phyloP scores from a whole-genome alignment of 345 rosid genomes.

The Anastatica hierochuntica region DNA sequence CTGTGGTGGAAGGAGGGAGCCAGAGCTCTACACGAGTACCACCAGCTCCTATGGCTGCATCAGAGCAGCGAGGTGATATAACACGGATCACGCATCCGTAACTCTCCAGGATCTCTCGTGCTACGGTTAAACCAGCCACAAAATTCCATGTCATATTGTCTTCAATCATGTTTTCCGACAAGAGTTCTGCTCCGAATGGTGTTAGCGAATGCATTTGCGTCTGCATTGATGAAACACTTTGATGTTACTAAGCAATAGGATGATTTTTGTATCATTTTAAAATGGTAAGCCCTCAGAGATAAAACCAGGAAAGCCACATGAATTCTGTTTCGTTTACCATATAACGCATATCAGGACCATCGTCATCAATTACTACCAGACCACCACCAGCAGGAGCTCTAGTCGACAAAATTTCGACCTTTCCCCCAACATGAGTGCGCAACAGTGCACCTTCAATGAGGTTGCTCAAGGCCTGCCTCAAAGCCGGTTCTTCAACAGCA shows the following conservation, averaged over 20 bases:
- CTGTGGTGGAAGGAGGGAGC: constrained; percentile 52
- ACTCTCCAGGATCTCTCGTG: constrained; percentile 84
- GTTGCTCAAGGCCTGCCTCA: constrained; percentile 89
- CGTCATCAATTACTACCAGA: constrained; percentile 73
- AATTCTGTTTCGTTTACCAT: constrained; percentile 50
- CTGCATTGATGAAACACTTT: constrained; percentile 33
- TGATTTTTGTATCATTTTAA: not conserved
- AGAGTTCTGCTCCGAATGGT: constrained; percentile 75
- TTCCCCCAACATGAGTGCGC: constrained; percentile 79
- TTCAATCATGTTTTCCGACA: constrained; percentile 64
- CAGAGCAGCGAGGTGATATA: constrained; percentile 55
- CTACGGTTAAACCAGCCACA: constrained; percentile 79
- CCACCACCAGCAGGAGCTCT: constrained; percentile 82
- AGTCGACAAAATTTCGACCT: constrained; percentile 53
- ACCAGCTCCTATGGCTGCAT: constrained; percentile 69
- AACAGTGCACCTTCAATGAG: constrained; percentile 90
- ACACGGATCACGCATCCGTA: constrained; percentile 81
- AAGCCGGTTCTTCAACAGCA: constrained; percentile 75
- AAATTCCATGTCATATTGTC: constrained; percentile 99
- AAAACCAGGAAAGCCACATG: not conserved
- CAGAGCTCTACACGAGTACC: constrained; percentile 85
- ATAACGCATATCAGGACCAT: constrained; percentile 93
- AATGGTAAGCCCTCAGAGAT: not conserved
- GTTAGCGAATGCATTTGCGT: constrained; percentile 80
- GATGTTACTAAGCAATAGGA: not conserved